These are phyloP conservation scores for Laguncularia racemosa DNA, from an alignment of 345 rosid genomes.

Conservation along the genomic window DNA sequence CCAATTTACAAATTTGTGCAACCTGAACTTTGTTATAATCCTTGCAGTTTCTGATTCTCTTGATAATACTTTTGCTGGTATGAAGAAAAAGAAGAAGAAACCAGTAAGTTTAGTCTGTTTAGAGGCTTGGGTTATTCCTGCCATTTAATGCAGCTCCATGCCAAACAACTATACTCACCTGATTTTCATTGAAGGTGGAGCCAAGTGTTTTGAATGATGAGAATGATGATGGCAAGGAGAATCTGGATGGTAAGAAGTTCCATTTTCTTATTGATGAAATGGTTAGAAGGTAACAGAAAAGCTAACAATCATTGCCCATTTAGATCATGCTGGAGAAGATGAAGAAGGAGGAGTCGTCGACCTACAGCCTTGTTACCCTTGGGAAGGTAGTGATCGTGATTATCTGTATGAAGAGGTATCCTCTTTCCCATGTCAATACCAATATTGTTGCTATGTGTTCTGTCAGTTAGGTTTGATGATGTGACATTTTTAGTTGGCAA, in stretches of 20 bases:
- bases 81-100: constrained; percentile 97
- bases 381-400: constrained; percentile 96
- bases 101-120: constrained; percentile 42
- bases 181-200: constrained; percentile 51
- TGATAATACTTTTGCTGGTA: constrained; percentile 64
- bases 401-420: constrained; percentile 80
- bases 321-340: constrained; percentile 53
- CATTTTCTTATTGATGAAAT: neutral
- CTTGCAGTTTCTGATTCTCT: constrained; percentile 68
- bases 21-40: neutral
- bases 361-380: constrained; percentile 52
- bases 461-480: too few species aligned
- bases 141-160: too few species aligned
- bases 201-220: constrained; percentile 58
- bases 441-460: neutral
- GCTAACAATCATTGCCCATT: constrained; percentile 1
- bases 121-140: neutral
- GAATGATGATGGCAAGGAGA: constrained; percentile 47
- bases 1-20: neutral
- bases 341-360: constrained; percentile 45
- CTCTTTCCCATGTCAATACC: neutral
- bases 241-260: constrained; percentile 48
- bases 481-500: too few species aligned
- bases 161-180: too few species aligned
- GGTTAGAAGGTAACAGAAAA: too few species aligned